phyloP scores from a whole-genome alignment of 768 basidiomycete species.

The Scleroderma bovista region DNA sequence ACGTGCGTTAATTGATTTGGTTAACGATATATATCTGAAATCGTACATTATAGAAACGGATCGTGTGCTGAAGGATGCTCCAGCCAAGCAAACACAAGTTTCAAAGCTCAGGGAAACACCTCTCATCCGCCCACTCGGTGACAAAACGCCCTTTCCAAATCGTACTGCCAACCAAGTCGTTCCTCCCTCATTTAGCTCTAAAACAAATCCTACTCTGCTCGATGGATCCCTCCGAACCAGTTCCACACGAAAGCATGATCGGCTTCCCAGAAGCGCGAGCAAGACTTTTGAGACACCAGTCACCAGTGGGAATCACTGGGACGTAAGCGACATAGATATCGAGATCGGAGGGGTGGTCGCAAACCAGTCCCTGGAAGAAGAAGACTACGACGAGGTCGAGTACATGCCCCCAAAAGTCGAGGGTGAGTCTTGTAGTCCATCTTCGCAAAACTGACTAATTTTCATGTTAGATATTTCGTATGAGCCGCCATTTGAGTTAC shows the following conservation, averaged over 20 bases:
- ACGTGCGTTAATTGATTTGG: slow-evolving; percentile 14
- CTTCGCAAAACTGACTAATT: background rate
- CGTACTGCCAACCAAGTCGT: slow-evolving; percentile 30
- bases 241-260: slow-evolving; percentile 58
- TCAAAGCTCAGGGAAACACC: slow-evolving; percentile 21
- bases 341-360: slow-evolving; percentile 21
- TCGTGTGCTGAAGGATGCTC: slow-evolving; percentile 13
- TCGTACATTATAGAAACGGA: slow-evolving; percentile 13
- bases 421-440: slow-evolving; percentile 30
- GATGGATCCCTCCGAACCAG: slow-evolving; percentile 55
- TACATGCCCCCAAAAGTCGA: slow-evolving; percentile 50
- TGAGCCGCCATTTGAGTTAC: slow-evolving; percentile 44
- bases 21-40: background rate
- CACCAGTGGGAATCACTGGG: slow-evolving; percentile 68
- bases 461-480: slow-evolving; percentile 33
- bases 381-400: slow-evolving; percentile 44
- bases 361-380: slow-evolving; percentile 21
- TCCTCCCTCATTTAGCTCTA: slow-evolving; percentile 27
- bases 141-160: slow-evolving; percentile 77
- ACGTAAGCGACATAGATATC: slow-evolving; percentile 55
- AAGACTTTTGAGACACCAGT: slow-evolving; percentile 62
- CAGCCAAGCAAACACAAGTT: slow-evolving; percentile 23
- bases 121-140: slow-evolving; percentile 49
- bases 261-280: slow-evolving; percentile 46
- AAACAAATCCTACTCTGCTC: slow-evolving; percentile 32